Conservation (phyloP, 2,329 filamentous ascomycete genomes). For the Aspergillus ustus region DNA sequence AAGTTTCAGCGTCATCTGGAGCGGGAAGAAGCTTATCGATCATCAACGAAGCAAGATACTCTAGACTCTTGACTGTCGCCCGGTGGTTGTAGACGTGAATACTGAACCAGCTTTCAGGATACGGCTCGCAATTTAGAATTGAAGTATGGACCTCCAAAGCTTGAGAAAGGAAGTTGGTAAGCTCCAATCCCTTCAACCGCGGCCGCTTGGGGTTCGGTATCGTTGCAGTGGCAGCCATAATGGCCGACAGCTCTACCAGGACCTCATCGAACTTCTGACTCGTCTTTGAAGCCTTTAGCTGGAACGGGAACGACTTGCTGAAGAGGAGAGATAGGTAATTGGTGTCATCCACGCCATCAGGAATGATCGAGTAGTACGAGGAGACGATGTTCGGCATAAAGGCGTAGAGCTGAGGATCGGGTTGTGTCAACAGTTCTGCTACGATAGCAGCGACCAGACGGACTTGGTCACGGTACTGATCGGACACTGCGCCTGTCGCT, state of each 20-base stretch:
- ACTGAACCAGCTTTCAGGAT: constrained; percentile 88
- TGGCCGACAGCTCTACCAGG: constrained; percentile 83
- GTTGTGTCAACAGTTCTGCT: constrained; percentile 78
- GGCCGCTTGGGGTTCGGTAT: constrained; percentile 75
- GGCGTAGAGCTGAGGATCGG: constrained; percentile 80
- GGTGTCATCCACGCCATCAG: constrained; percentile 63
- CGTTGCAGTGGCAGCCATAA: constrained; percentile 81
- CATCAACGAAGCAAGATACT: constrained; percentile 79
- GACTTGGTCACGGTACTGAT: constrained; percentile 91
- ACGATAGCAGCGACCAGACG: constrained; percentile 91
- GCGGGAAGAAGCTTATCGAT: constrained; percentile 84
- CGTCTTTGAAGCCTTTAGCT: constrained; percentile 67
- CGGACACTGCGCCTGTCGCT: constrained; percentile 69
- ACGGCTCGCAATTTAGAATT: constrained; percentile 85
- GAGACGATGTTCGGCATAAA: constrained; percentile 91
- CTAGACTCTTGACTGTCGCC: constrained; percentile 82
- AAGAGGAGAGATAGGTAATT: constrained; percentile 81
- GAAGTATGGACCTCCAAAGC: constrained; percentile 85
- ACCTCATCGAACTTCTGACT: constrained; percentile 78
- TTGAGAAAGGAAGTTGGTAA: constrained; percentile 75
- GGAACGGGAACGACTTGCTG: constrained; percentile 87
- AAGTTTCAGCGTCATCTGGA: constrained; percentile 87
- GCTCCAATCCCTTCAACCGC: constrained; percentile 76
- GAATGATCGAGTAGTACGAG: constrained; percentile 79
- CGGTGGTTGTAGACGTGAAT: constrained; percentile 92